These are phyloP conservation scores for Knufia petricola DNA, from an alignment of 2,329 filamentous ascomycete genomes.

Conservation along the genomic window DNA sequence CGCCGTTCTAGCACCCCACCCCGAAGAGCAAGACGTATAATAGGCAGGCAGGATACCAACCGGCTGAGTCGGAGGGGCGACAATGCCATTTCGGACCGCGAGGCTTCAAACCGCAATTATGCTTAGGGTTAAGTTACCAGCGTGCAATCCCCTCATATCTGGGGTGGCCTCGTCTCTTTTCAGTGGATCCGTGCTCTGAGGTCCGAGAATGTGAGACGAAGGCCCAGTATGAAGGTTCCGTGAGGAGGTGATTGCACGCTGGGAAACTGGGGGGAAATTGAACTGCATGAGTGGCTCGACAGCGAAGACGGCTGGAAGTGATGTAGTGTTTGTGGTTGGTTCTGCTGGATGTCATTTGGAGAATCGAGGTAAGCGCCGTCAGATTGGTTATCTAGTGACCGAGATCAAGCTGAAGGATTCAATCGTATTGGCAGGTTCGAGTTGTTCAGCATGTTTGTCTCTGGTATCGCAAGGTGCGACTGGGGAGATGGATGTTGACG, in stretches of 20 bases:
- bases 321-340: not conserved
- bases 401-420: constrained; percentile 1
- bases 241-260: constrained; percentile 54
- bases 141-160: constrained; percentile 46
- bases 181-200: constrained; percentile 46
- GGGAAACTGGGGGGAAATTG: constrained; percentile 75
- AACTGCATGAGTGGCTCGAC: constrained; percentile 45
- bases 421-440: not conserved
- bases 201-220: constrained; percentile 49
- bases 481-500: not conserved
- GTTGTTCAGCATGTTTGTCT: not conserved
- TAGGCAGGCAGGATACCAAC: constrained; percentile 25
- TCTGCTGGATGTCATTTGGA: not conserved
- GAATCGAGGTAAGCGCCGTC: not conserved
- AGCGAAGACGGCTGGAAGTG: constrained; percentile 3
- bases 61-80: constrained; percentile 56
- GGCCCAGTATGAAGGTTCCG: constrained; percentile 24
- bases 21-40: constrained; percentile 18
- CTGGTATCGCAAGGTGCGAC: too few relatives aligned
- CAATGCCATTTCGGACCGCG: constrained; percentile 54
- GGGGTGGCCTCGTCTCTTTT: constrained; percentile 28
- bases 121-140: constrained; percentile 98
- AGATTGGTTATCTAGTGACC: not conserved
- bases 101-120: constrained; percentile 63
- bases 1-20: constrained; percentile 25